Evolutionary conservation across 148 eudicot genomes (phyloP).

Genomic region (Fagopyrum tataricum): DNA sequence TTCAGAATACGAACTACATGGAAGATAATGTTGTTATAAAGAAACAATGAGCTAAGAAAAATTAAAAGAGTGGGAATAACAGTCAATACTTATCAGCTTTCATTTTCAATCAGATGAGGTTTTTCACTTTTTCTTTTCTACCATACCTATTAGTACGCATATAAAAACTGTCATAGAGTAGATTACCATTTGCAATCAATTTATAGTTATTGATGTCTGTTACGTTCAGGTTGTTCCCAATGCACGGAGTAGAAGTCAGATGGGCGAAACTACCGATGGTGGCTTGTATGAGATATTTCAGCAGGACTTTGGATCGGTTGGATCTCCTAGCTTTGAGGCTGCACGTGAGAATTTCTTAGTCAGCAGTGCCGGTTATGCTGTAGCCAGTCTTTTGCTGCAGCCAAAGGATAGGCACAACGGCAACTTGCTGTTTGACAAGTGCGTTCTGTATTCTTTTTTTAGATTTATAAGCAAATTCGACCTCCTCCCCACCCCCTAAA

Average conservation of each 20-base stretch:
- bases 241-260: conserved; percentile 96
- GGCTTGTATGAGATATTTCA: conserved; percentile 98
- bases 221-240: conserved; percentile 84
- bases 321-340: conserved; percentile 79
- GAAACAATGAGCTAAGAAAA: neutral
- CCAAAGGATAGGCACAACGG: conserved; percentile 99
- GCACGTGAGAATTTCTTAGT: conserved; percentile 95
- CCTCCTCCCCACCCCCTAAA: too few relatives aligned
- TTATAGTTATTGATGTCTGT: conserved; percentile 3
- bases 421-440: conserved; percentile 93
- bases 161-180: neutral
- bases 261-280: conserved; percentile 99
- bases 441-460: conserved; percentile 20
- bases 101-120: neutral
- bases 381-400: conserved; percentile 96
- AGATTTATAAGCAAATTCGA: neutral
- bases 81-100: neutral
- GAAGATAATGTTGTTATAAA: neutral
- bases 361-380: conserved; percentile 99
- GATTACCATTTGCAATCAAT: neutral
- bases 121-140: neutral
- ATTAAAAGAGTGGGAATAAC: neutral
- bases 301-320: conserved; percentile 95
- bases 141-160: neutral
- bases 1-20: neutral